These are phyloP conservation scores for Flaveria ramosissima DNA, from an alignment of 129 eudicot genomes.

Conservation along the genomic window DNA sequence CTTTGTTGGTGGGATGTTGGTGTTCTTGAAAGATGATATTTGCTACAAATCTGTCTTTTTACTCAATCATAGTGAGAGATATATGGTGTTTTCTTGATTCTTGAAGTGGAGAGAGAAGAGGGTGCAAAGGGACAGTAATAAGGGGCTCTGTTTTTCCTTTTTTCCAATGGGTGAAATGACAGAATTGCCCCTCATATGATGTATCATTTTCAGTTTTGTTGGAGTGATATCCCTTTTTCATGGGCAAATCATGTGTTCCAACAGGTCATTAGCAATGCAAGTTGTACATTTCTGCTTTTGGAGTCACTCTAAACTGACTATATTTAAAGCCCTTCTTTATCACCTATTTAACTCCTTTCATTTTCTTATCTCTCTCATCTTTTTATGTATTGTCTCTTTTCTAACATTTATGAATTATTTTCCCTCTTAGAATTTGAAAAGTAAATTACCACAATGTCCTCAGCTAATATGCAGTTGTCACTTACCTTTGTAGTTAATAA, in stretches of 20 bases:
- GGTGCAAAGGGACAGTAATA: constrained; percentile 22
- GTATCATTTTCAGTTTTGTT: constrained; percentile 37
- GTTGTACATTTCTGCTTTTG: constrained; percentile 47
- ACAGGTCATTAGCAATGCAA: constrained; percentile 44
- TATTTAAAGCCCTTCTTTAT: constrained; percentile 39
- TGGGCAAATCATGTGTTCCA: constrained; percentile 42
- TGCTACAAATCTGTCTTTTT: constrained; percentile 40
- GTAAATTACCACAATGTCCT: constrained; percentile 17
- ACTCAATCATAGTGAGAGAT: constrained; percentile 49
- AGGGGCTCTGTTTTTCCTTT: constrained; percentile 33
- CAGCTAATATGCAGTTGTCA: constrained; percentile 10
- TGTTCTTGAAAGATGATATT: constrained; percentile 39
- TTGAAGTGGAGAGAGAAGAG: constrained; percentile 22
- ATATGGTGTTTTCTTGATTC: constrained; percentile 37
- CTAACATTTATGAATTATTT: constrained; percentile 15
- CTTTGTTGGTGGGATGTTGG: constrained; percentile 33
- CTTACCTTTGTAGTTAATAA: constrained; percentile 4
- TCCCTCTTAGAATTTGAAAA: constrained; percentile 31
- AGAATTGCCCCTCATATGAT: constrained; percentile 6
- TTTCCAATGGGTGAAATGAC: constrained; percentile 30
- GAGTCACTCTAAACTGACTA: constrained; percentile 31
- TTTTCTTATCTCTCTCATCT: constrained; percentile 34
- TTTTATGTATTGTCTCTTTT: constrained; percentile 20
- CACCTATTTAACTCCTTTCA: constrained; percentile 43
- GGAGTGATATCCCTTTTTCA: constrained; percentile 32